These are phyloP conservation scores for Pythium dissimile DNA, from an alignment of 352 stramenopile species.

Conservation along the genomic window DNA sequence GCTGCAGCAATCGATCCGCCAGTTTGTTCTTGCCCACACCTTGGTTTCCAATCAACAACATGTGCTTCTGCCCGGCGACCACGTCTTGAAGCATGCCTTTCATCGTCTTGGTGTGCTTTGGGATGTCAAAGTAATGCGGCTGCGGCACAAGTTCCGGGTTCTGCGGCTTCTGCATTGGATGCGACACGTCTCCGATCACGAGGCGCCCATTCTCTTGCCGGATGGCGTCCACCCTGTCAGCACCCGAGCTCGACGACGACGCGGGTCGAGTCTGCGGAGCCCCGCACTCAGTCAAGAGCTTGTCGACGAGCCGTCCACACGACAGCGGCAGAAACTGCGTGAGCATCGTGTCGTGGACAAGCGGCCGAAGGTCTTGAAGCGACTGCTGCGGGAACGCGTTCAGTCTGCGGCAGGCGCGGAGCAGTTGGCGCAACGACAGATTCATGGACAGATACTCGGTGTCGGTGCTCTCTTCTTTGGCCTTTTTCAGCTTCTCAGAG, in stretches of 20 bases:
- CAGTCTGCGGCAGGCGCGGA: conserved; percentile 61
- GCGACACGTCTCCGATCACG: conserved; percentile 62
- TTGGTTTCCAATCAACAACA: conserved; percentile 95
- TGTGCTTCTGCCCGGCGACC: conserved; percentile 81
- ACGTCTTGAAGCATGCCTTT: conserved; percentile 85
- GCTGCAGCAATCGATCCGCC: conserved; percentile 87
- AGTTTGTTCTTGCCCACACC: conserved; percentile 95
- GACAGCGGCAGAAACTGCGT: conserved; percentile 69
- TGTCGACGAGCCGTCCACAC: conserved; percentile 45
- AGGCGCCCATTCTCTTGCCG: conserved; percentile 36
- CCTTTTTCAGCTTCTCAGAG: conserved; percentile 41
- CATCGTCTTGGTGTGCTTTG: conserved; percentile 84
- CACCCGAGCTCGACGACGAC: background rate
- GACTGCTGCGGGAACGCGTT: conserved; percentile 67
- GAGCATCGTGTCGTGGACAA: conserved; percentile 77
- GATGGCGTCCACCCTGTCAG: conserved; percentile 38
- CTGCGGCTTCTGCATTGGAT: conserved; percentile 42
- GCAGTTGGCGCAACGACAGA: conserved; percentile 61
- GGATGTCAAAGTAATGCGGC: conserved; percentile 89
- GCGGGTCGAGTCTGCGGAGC: conserved; percentile 15
- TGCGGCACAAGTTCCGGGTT: conserved; percentile 85
- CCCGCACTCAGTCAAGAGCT: conserved; percentile 44
- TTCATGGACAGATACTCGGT: conserved; percentile 49
- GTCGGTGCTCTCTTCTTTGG: conserved; percentile 39
- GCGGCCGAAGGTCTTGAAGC: conserved; percentile 47